A percentile compares a stretch with the other conserved stretches of the same genome.
Evolutionary conservation across 176 grass and related monocot genomes (phyloP).

Genomic region (Chrysopogon serrulatus): DNA sequence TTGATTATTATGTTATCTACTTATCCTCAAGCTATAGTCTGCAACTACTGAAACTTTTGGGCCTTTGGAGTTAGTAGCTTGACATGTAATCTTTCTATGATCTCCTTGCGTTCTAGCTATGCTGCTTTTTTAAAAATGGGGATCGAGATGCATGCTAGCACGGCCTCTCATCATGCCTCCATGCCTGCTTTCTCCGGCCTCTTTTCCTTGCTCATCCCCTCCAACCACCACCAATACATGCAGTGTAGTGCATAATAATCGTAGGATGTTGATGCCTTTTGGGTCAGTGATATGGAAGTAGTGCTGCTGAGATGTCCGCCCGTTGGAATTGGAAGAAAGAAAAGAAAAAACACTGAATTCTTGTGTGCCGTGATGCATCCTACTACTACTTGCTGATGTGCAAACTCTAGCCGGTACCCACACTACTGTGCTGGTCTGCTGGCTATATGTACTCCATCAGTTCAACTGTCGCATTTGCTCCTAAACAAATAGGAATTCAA

Average conservation of each 20-base stretch:
- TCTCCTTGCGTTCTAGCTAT: not conserved
- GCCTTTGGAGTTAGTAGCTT: conserved; percentile 22
- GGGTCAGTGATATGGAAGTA: not conserved
- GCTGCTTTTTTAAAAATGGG: not conserved
- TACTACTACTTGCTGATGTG: not conserved
- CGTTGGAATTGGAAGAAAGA: not conserved
- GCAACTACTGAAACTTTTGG: not conserved
- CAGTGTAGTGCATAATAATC: conserved; percentile 13
- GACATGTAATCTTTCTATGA: conserved; percentile 11
- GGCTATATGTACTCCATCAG: too few relatives aligned
- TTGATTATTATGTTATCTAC: not conserved
- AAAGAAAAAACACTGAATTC: not conserved
- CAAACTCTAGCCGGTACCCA: not conserved
- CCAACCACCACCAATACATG: conserved; percentile 34
- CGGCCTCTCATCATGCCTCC: not conserved
- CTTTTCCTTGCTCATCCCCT: conserved; percentile 19
- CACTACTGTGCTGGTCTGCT: not conserved
- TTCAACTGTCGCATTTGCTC: not conserved
- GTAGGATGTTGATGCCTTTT: not conserved
- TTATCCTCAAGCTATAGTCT: not conserved
- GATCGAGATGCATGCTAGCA: not conserved
- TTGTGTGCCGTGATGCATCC: not conserved
- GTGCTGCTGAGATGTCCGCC: not conserved
- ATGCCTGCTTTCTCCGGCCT: not conserved
- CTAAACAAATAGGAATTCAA: not conserved